Percentiles rank a stretch among this genome's conserved stretches.
Evolutionary conservation across 345 rosid species (phyloP).

Genomic region (Salix purpurea): DNA sequence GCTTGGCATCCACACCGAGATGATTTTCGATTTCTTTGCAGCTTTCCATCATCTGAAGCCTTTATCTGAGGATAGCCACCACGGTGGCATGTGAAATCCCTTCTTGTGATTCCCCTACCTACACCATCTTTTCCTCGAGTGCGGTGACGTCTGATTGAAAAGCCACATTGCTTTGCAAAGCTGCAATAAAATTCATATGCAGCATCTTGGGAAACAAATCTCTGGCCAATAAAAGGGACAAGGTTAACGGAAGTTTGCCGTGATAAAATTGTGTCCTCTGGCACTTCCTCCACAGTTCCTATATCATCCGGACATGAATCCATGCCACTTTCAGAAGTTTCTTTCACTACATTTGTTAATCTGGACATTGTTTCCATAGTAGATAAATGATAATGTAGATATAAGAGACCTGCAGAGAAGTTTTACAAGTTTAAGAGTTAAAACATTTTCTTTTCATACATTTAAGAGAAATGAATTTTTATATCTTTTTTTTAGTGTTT

Average conservation of each 20-base stretch:
- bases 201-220: conserved; percentile 61
- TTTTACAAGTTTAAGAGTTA: not conserved
- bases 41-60: conserved; percentile 49
- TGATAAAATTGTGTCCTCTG: conserved; percentile 45
- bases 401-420: conserved; percentile 16
- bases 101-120: conserved; percentile 57
- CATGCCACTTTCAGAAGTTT: conserved; percentile 42
- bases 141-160: conserved; percentile 56
- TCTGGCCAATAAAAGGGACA: conserved; percentile 53
- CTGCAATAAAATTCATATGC: conserved; percentile 63
- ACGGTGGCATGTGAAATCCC: conserved; percentile 61
- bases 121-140: conserved; percentile 63
- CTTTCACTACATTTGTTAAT: conserved; percentile 35
- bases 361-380: conserved; percentile 35
- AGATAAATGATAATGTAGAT: not conserved
- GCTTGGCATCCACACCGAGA: conserved; percentile 59
- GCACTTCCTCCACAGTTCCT: conserved; percentile 36
- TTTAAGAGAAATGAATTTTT: too few relatives aligned
- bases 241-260: conserved; percentile 55
- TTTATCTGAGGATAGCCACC: conserved; percentile 54
- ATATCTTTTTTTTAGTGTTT: too few relatives aligned
- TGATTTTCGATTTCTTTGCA: conserved; percentile 57
- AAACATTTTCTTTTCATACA: too few relatives aligned
- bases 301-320: conserved; percentile 44
- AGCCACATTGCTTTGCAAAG: conserved; percentile 60